A percentile compares a stretch with the other conserved stretches of the same genome.
Conservation (phyloP, 768 basidiomycete genomes). For the Tulasnella sp. region DNA sequence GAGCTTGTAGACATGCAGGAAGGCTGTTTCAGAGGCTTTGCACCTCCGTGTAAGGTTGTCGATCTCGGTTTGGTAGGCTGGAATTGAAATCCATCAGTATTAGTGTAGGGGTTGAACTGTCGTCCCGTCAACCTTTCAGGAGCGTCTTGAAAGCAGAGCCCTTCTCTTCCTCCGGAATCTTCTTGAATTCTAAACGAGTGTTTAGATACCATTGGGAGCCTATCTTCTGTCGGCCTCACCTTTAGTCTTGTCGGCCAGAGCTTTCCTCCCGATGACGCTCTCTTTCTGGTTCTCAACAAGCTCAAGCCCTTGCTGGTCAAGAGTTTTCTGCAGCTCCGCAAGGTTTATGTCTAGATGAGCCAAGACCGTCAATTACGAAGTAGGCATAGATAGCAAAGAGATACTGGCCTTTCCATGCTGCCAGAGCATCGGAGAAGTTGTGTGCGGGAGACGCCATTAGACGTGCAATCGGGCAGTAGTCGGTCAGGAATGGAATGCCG, state of each 20-base stretch:
- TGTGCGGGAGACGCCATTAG: constrained; percentile 54
- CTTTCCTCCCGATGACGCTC: constrained; percentile 90
- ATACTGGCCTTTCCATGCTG: constrained; percentile 85
- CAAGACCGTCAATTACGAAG: not conserved
- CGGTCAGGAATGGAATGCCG: constrained; percentile 25
- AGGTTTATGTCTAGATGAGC: constrained; percentile 73
- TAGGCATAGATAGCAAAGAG: not conserved
- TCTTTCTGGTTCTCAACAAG: constrained; percentile 99
- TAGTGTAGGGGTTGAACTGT: not conserved
- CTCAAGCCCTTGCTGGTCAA: constrained; percentile 92
- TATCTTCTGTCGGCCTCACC: constrained; percentile 53
- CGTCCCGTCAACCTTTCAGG: constrained; percentile 66
- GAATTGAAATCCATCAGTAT: too few relatives aligned
- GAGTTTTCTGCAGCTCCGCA: constrained; percentile 85
- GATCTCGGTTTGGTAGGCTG: constrained; percentile 60
- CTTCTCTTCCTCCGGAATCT: constrained; percentile 89
- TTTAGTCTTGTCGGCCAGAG: constrained; percentile 93
- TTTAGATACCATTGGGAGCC: not conserved
- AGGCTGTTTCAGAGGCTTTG: constrained; percentile 91
- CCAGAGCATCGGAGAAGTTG: constrained; percentile 90
- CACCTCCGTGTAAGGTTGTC: constrained; percentile 92
- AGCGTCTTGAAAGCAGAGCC: constrained; percentile 84
- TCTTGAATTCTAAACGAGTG: constrained; percentile 81
- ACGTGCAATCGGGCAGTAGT: constrained; percentile 1
- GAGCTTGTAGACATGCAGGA: constrained; percentile 95